Evolutionary conservation across 108 stramenopile genomes (phyloP).

Genomic region (Conticribra weissflogii): DNA sequence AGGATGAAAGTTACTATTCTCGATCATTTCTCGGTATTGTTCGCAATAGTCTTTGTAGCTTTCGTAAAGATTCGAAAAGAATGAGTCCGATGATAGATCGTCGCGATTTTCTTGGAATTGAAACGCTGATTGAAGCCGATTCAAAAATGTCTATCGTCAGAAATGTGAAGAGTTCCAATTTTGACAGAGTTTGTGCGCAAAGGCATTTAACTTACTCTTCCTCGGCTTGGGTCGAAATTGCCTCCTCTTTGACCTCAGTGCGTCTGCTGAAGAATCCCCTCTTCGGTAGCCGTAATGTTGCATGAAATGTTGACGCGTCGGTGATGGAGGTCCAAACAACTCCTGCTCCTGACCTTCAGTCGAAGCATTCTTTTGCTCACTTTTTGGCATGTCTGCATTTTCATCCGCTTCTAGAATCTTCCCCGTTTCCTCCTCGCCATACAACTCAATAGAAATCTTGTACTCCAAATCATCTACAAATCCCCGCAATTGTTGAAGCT

Average conservation of each 20-base stretch:
- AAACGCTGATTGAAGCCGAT: slow-evolving; percentile 25
- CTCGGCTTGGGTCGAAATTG: slow-evolving; percentile 40
- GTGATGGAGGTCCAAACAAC: slow-evolving; percentile 15
- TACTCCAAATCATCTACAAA: slow-evolving; percentile 79
- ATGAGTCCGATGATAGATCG: slow-evolving; percentile 61
- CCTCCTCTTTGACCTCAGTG: slow-evolving; percentile 20
- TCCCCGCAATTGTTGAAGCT: slow-evolving; percentile 67
- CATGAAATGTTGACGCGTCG: slow-evolving; percentile 23
- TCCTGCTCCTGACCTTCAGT: not conserved
- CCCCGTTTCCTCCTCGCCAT: slow-evolving; percentile 47
- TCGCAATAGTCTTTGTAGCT: slow-evolving; percentile 74
- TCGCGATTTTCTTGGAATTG: slow-evolving; percentile 64
- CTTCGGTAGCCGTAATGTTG: slow-evolving; percentile 14
- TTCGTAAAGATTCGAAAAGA: slow-evolving; percentile 84
- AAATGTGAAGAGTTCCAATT: slow-evolving; percentile 36
- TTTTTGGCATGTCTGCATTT: not conserved
- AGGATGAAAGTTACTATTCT: slow-evolving; percentile 61
- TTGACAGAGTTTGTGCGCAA: no score
- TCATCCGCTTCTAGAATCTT: slow-evolving; percentile 12
- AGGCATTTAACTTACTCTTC: slow-evolving; percentile 3
- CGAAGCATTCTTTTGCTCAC: not conserved
- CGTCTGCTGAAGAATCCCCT: not conserved
- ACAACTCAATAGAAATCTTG: slow-evolving; percentile 61
- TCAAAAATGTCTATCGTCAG: not conserved
- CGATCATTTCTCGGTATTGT: slow-evolving; percentile 59